Conservation (phyloP, 805 yeast genomes). For the Metschnikowia similis region DNA sequence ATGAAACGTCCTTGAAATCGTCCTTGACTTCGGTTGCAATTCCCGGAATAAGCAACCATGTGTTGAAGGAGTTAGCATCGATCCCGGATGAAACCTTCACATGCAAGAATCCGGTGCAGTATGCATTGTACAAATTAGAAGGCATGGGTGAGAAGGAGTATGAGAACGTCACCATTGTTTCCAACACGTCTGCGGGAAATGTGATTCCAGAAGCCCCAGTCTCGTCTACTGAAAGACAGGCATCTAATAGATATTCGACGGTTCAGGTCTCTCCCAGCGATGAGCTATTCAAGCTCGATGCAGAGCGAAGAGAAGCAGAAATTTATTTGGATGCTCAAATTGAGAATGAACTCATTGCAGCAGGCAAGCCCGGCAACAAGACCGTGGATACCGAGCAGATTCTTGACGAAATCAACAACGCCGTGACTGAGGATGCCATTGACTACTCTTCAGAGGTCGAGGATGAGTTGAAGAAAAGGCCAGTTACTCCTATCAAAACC, state of each 20-base stretch:
- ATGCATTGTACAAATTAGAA: constrained; percentile 74
- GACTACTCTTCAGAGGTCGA: constrained; percentile 21
- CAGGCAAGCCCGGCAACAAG: constrained; percentile 12
- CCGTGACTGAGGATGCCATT: constrained; percentile 34
- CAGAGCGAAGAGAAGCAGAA: constrained; percentile 1
- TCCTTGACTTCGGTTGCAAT: constrained; percentile 45
- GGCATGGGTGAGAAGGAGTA: constrained; percentile 42
- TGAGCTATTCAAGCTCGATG: constrained; percentile 1
- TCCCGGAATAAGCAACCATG: constrained; percentile 45
- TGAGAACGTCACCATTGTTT: not conserved
- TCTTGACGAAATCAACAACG: constrained; percentile 36
- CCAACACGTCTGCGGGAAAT: not conserved
- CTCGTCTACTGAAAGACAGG: not conserved
- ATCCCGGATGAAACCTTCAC: constrained; percentile 73
- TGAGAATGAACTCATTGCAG: not conserved
- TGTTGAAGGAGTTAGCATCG: constrained; percentile 61
- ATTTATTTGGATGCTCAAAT: not conserved
- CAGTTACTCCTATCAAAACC: constrained; percentile 29
- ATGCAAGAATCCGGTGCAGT: constrained; percentile 64
- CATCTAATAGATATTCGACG: not conserved
- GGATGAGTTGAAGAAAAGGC: constrained; percentile 20
- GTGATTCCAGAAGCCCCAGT: not conserved
- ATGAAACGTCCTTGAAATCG: constrained; percentile 8
- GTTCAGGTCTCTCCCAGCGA: not conserved
- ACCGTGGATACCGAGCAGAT: constrained; percentile 29